Evolutionary conservation across 352 stramenopile genomes (phyloP).

Genomic region (Globisporangium ultimum): DNA sequence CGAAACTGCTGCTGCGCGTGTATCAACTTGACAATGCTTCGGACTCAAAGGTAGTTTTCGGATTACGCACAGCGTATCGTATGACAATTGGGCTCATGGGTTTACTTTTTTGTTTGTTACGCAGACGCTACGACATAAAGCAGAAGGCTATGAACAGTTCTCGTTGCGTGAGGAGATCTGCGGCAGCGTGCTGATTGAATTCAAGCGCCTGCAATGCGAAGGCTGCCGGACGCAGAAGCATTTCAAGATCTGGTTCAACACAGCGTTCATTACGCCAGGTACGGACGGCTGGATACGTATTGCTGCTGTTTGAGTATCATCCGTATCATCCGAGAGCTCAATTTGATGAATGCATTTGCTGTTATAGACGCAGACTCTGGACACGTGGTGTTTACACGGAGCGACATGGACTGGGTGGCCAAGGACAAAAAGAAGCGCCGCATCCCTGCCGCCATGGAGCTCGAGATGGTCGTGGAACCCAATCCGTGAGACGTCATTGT

Average conservation of each 20-base stretch:
- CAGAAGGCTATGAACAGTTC: conserved; percentile 48
- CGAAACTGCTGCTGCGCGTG: conserved; percentile 42
- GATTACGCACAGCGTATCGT: no score
- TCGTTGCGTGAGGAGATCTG: conserved; percentile 36
- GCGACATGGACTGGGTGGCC: conserved; percentile 65
- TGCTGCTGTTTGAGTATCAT: conserved; percentile 5
- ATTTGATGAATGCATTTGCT: background rate
- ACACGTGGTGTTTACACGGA: conserved; percentile 31
- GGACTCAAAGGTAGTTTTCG: conserved; percentile 21
- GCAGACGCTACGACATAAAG: conserved; percentile 38
- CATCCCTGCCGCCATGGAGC: conserved; percentile 60
- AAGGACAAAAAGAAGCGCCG: conserved; percentile 58
- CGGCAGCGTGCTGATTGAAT: conserved; percentile 60
- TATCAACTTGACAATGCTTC: conserved; percentile 27
- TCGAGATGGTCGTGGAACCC: conserved; percentile 39
- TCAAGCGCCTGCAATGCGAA: conserved; percentile 32
- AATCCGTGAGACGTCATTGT: background rate
- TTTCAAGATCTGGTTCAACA: conserved; percentile 79
- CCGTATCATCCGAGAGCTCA: background rate
- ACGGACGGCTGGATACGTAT: conserved; percentile 2
- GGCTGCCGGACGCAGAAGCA: conserved; percentile 52
- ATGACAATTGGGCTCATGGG: background rate
- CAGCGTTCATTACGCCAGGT: conserved; percentile 38
- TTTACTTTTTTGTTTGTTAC: background rate
- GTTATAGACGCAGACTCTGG: conserved; percentile 32